These are phyloP conservation scores for Apiotrichum gracile DNA, from an alignment of 1,284 basidiomycete species.

Conservation along the genomic window DNA sequence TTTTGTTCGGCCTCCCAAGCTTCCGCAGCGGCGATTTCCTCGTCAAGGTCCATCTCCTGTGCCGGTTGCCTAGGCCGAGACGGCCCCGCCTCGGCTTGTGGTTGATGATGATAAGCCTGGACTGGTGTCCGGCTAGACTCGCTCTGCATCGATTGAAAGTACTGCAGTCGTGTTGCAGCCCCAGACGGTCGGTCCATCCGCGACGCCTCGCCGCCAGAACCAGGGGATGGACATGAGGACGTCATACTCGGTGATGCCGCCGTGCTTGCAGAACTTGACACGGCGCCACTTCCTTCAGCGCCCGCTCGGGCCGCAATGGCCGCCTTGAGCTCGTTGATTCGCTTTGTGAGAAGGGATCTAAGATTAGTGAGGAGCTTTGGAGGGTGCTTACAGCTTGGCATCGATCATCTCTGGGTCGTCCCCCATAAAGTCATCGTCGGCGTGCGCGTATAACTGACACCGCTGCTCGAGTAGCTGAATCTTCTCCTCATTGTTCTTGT, in stretches of 20 bases:
- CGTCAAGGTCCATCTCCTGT: background rate
- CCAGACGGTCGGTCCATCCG: too few relatives aligned
- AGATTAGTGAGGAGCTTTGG: background rate
- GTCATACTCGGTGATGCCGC: background rate
- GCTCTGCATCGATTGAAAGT: background rate
- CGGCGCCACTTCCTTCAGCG: too few relatives aligned
- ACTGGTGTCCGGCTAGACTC: background rate
- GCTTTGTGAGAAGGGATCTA: conserved; percentile 25
- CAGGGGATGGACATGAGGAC: too few relatives aligned
- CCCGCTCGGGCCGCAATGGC: conserved; percentile 18
- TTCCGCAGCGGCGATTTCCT: background rate
- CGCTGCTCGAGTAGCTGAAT: conserved; percentile 25
- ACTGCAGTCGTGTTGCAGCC: background rate
- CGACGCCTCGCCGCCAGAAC: too few relatives aligned
- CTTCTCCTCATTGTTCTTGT: conserved; percentile 30
- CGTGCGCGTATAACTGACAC: background rate
- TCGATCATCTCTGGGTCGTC: conserved; percentile 36
- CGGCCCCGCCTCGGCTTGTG: background rate
- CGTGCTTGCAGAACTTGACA: conserved; percentile 9
- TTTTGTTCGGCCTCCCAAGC: background rate
- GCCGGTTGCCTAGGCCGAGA: background rate
- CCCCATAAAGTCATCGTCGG: conserved; percentile 20
- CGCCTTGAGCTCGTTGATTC: conserved; percentile 35
- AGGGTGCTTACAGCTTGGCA: conserved; percentile 31
- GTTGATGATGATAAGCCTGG: background rate